phyloP scores from a whole-genome alignment of 306 rosid genomes.

The Chamaecrista fasciculata region DNA sequence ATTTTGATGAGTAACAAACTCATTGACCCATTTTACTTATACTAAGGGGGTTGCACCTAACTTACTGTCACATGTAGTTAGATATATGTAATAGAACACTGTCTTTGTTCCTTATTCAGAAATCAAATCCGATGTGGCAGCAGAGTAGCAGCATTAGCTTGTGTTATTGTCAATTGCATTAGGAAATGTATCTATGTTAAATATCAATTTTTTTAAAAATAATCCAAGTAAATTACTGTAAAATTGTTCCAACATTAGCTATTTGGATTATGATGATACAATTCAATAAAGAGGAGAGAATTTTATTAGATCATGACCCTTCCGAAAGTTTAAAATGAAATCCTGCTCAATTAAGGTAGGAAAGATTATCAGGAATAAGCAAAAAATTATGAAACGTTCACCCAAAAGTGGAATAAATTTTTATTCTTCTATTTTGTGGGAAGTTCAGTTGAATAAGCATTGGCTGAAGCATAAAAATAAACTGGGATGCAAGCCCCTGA shows the following conservation, averaged over 20 bases:
- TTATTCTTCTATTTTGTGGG: background rate
- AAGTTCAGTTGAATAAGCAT: slow-evolving; percentile 9
- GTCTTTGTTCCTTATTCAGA: slow-evolving; percentile 12
- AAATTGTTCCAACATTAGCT: background rate
- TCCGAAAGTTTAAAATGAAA: background rate
- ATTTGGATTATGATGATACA: background rate
- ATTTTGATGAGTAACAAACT: background rate
- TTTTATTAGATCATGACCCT: background rate
- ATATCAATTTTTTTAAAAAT: background rate
- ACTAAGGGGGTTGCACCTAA: background rate
- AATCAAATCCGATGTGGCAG: slow-evolving; percentile 10
- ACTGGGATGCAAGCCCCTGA: slow-evolving; percentile 1
- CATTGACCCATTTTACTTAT: background rate
- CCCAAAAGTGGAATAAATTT: slow-evolving; percentile 5
- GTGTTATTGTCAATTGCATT: slow-evolving; percentile 8
- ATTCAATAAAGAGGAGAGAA: slow-evolving; percentile 2
- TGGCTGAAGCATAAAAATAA: background rate
- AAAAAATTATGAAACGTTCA: background rate
- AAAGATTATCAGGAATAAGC: background rate
- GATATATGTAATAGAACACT: background rate
- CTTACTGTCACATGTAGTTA: background rate
- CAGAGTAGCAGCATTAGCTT: background rate
- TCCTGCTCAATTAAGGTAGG: slow-evolving; percentile 2
- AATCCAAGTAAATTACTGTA: background rate
- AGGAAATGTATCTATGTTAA: slow-evolving; percentile 12